Evolutionary conservation across 257 asterid species (phyloP).

Genomic region (Solanum ossicruentum): DNA sequence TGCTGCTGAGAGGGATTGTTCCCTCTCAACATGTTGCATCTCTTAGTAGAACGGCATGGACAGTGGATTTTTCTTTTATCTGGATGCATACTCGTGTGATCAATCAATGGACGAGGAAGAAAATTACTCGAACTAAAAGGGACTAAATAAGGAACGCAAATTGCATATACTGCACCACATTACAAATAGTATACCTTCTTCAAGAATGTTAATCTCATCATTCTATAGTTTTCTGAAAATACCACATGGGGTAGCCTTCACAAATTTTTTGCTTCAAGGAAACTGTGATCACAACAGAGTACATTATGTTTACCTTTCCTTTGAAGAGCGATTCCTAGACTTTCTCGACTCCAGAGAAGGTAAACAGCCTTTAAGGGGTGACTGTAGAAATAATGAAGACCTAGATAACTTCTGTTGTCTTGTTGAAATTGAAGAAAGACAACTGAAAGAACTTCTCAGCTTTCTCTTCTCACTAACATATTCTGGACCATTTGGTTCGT

Average conservation of each 20-base stretch:
- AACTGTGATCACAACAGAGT: not conserved
- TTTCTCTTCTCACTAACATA: conserved; percentile 48
- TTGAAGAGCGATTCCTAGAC: conserved; percentile 37
- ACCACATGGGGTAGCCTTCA: not conserved
- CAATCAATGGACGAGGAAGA: not conserved
- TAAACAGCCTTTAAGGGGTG: conserved; percentile 70
- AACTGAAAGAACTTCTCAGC: conserved; percentile 57
- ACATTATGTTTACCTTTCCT: conserved; percentile 26
- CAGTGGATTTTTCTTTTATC: not conserved
- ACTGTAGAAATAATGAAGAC: conserved; percentile 56
- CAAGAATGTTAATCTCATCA: conserved; percentile 5
- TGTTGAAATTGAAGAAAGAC: conserved; percentile 72
- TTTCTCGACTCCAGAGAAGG: conserved; percentile 55
- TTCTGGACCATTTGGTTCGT: conserved; percentile 36
- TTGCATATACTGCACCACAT: not conserved
- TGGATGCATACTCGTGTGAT: not conserved
- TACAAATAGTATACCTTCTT: not conserved
- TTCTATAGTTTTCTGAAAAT: not conserved
- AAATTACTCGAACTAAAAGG: not conserved
- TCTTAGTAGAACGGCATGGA: not conserved
- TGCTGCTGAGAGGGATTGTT: not conserved
- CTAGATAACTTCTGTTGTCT: conserved; percentile 72
- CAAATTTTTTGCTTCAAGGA: not conserved
- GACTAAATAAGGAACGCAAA: not conserved
- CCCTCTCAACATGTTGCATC: not conserved